Conservation (phyloP, 345 rosid genomes). For the Geranium brycei region DNA sequence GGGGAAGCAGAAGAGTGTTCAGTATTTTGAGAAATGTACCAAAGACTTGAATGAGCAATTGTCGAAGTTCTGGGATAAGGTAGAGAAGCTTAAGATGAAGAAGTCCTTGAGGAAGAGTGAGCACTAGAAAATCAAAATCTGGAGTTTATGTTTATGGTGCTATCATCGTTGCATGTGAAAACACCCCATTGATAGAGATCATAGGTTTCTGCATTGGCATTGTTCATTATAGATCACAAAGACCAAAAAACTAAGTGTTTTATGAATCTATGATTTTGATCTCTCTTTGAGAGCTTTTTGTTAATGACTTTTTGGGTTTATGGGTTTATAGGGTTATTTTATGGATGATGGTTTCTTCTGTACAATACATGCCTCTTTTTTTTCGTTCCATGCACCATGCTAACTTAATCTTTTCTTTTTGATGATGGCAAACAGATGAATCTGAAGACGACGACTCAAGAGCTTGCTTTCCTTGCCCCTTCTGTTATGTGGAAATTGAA, state of each 20-base stretch:
- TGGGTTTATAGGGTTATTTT: neutral
- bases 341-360: no score
- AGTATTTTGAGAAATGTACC: neutral
- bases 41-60: neutral
- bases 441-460: conserved; percentile 37
- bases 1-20: neutral
- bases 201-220: no score
- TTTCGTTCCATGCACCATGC: no score
- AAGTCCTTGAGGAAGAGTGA: neutral
- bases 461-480: conserved; percentile 41
- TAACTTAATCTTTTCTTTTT: neutral
- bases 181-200: no score
- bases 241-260: neutral
- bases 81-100: neutral
- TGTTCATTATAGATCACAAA: no score
- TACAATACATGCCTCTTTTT: no score
- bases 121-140: neutral
- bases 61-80: neutral
- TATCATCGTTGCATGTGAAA: neutral
- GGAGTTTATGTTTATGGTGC: neutral
- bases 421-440: conserved; percentile 14
- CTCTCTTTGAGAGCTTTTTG: neutral
- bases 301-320: neutral
- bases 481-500: conserved; percentile 45
- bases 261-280: neutral